Evolutionary conservation across 768 basidiomycete species (phyloP).

Genomic region (Termitomyces eurrhizus): DNA sequence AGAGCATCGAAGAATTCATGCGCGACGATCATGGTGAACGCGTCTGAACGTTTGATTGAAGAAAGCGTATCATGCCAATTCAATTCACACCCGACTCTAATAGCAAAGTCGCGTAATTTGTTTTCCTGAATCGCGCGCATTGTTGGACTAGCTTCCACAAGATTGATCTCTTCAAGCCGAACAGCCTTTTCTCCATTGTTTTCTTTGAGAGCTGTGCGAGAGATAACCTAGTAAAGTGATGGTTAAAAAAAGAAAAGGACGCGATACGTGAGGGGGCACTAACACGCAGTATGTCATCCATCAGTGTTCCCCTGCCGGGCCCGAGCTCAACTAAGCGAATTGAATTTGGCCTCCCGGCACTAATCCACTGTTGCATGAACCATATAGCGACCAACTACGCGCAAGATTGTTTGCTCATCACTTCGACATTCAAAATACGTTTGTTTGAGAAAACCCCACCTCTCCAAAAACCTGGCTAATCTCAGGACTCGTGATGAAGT

Average conservation of each 20-base stretch:
- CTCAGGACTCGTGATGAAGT: slow-evolving; percentile 96
- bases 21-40: slow-evolving; percentile 84
- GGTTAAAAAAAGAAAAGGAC: background rate
- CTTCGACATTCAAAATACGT: slow-evolving; percentile 17
- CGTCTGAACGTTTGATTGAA: slow-evolving; percentile 48
- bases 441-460: slow-evolving; percentile 43
- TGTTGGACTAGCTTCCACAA: slow-evolving; percentile 76
- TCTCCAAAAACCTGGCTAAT: slow-evolving; percentile 97
- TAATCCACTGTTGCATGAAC: slow-evolving; percentile 74
- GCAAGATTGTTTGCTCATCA: slow-evolving; percentile 32
- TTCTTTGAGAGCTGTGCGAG: slow-evolving; percentile 37
- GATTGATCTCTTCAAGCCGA: slow-evolving; percentile 50
- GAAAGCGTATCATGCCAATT: slow-evolving; percentile 75
- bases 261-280: slow-evolving; percentile 19
- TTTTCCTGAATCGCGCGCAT: slow-evolving; percentile 62
- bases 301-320: slow-evolving; percentile 89
- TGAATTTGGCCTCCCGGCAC: slow-evolving; percentile 38
- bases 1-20: slow-evolving; percentile 99
- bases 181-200: background rate
- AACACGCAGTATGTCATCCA: slow-evolving; percentile 86
- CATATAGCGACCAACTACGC: slow-evolving; percentile 82
- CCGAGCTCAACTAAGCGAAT: slow-evolving; percentile 88
- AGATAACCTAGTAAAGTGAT: slow-evolving; percentile 40
- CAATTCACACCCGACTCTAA: slow-evolving; percentile 34
- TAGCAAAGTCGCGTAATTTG: slow-evolving; percentile 35